Evolutionary conservation across 257 asterid species (phyloP).

Genomic region (Avicennia marina): DNA sequence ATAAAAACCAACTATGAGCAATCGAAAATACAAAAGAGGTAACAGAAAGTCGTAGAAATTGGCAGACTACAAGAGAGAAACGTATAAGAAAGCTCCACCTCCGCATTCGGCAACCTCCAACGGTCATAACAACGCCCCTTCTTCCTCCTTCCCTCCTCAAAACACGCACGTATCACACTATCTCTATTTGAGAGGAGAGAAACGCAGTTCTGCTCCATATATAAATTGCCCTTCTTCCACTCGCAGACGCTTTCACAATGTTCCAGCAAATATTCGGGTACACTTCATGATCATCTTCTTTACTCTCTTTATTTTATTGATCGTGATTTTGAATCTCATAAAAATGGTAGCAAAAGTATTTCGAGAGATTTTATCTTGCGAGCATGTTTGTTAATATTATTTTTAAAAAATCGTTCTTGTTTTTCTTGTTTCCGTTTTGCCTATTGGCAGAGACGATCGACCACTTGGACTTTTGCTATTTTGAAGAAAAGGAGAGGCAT

Average conservation of each 20-base stretch:
- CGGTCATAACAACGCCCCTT: conserved; percentile 15
- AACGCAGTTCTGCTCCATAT: conserved; percentile 11
- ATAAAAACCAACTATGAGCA: too few relatives aligned
- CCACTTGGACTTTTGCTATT: conserved; percentile 18
- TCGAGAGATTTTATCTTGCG: conserved; percentile 12
- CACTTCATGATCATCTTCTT: not conserved
- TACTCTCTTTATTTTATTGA: not conserved
- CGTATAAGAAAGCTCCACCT: conserved; percentile 11
- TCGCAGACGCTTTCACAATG: conserved; percentile 30
- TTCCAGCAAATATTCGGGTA: conserved; percentile 34
- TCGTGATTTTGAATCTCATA: not conserved
- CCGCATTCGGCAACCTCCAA: conserved; percentile 24
- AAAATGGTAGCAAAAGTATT: not conserved
- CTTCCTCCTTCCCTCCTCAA: conserved; percentile 23
- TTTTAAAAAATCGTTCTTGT: not conserved
- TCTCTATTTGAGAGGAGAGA: conserved; percentile 35
- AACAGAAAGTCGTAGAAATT: not conserved
- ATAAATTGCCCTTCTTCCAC: conserved; percentile 20
- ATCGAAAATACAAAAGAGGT: not conserved
- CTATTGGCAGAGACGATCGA: conserved; percentile 34
- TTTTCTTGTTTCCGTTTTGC: conserved; percentile 25
- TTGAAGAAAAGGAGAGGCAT: conserved; percentile 17
- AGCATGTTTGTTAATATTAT: conserved; percentile 4
- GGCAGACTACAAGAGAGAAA: conserved; percentile 1
- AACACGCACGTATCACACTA: conserved; percentile 35